Conservation (phyloP, 2,329 filamentous ascomycete genomes). For the Sarocladium oryzae region DNA sequence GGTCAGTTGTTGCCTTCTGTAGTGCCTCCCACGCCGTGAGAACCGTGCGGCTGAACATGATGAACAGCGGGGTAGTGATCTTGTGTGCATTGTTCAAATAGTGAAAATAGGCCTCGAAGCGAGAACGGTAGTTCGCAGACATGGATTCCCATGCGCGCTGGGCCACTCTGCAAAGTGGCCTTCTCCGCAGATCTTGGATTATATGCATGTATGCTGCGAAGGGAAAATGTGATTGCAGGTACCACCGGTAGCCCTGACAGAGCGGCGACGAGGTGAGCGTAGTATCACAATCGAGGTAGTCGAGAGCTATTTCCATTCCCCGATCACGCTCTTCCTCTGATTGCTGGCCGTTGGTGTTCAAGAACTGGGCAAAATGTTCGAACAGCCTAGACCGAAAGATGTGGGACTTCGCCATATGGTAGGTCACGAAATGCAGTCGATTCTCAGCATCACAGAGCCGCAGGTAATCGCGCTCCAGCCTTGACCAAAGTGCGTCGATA, state of each 20-base stretch:
- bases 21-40: conserved; percentile 3
- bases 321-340: conserved; percentile 23
- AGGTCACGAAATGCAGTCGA: conserved; percentile 34
- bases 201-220: conserved; percentile 35
- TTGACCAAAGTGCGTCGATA: conserved; percentile 29
- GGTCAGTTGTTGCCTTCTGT: background rate
- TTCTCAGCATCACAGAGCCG: conserved; percentile 29
- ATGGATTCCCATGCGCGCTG: conserved; percentile 26
- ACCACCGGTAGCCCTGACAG: conserved; percentile 30
- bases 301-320: conserved; percentile 23
- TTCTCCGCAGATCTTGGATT: conserved; percentile 24
- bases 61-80: conserved; percentile 1
- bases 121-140: conserved; percentile 17
- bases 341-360: conserved; percentile 14
- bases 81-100: conserved; percentile 6
- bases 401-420: conserved; percentile 30
- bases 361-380: conserved; percentile 34
- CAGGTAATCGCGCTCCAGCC: conserved; percentile 41
- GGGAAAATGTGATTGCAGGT: conserved; percentile 29
- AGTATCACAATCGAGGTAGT: conserved; percentile 31
- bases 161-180: conserved; percentile 17
- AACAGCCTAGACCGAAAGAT: conserved; percentile 45
- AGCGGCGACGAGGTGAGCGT: conserved; percentile 24
- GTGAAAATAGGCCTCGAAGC: conserved; percentile 7
- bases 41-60: conserved; percentile 11